Evolutionary conservation across 1,139 yeast genomes (phyloP), one percentile per base, ranked within the genome.

Genomic region (Taphrina populina): DNA sequence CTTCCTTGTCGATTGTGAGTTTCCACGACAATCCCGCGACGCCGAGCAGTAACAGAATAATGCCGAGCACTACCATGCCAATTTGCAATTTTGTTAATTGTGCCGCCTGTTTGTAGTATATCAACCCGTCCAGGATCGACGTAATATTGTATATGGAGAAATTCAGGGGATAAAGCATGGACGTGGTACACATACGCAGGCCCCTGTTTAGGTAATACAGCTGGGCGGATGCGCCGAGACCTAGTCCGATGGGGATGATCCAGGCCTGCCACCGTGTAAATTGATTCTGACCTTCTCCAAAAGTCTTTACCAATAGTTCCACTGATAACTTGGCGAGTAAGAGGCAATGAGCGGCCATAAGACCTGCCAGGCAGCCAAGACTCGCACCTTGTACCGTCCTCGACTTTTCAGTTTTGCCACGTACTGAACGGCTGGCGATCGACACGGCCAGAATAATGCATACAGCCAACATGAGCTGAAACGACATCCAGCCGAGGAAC

Each of bases 311-410:
- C 3, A 83, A 68, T 17, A 84, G 79, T 64, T 87, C 95, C 13
- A 88, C 84, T 0, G 87, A 77, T 1, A 90, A 81, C 68, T 88
- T 88, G 26, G 96, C 95, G 71, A 87, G 78, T 53, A 88, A 74
- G 57, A 88, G 76, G 0, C 95, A 85, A 66, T 87, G 95, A 0
- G 95, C 95, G 0, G 95, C 84, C 52, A 88, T 72, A 0, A 84
- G 79, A 1, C 96, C 96, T 44, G 90, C 82, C 1, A 83, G 73
- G 13, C 82, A 67, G 1, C 95, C 95, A 66, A 76, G 84, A 27
- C 78, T 69, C 8, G 79, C 69, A 1, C 90, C 95, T 64, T 75
- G 58, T 6, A 60, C 47, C 20, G 60, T 41, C 15, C 60, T 68
- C 64, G 59, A 66, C 64, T 32, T 69, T 64, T 30, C 64, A 60